phyloP scores from a whole-genome alignment of 2,329 filamentous ascomycete genomes.

The Xylariaceae sp. region DNA sequence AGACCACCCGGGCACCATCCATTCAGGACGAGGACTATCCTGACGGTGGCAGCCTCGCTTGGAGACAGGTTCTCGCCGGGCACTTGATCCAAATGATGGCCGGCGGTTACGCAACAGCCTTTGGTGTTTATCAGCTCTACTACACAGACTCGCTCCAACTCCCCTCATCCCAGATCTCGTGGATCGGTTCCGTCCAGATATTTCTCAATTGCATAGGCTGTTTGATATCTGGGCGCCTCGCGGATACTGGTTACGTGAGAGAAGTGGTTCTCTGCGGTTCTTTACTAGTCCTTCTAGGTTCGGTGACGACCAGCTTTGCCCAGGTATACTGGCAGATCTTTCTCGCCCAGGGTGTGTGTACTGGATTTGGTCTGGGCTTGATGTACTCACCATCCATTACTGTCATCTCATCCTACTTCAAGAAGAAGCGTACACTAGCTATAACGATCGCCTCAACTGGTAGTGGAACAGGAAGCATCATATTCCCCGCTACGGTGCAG shows the following conservation, averaged over 20 bases:
- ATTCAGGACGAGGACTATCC: conserved; percentile 25
- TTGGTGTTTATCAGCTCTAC: conserved; percentile 44
- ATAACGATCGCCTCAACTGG: conserved; percentile 57
- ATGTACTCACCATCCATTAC: conserved; percentile 50
- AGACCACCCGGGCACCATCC: neutral
- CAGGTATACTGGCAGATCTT: conserved; percentile 35
- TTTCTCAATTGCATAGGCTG: conserved; percentile 20
- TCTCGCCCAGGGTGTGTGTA: conserved; percentile 31
- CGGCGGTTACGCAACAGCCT: conserved; percentile 47
- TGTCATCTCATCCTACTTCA: conserved; percentile 50
- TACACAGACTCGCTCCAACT: conserved; percentile 33
- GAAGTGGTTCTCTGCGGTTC: conserved; percentile 1
- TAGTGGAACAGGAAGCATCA: conserved; percentile 56
- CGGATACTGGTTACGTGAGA: conserved; percentile 29
- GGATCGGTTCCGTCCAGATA: conserved; percentile 38
- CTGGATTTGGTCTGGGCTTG: conserved; percentile 35
- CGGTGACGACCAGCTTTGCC: conserved; percentile 48
- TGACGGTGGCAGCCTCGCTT: conserved; percentile 43
- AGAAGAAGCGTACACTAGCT: conserved; percentile 50
- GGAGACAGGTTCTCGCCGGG: conserved; percentile 46
- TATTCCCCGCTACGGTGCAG: conserved; percentile 57
- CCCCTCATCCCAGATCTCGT: conserved; percentile 35
- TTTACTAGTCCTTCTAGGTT: conserved; percentile 38
- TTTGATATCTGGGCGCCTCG: conserved; percentile 5
- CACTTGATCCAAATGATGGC: conserved; percentile 42